Base-by-base conservation (phyloP, 495 filamentous ascomycete genomes). In the Lineolata rhizophorae region DNA sequence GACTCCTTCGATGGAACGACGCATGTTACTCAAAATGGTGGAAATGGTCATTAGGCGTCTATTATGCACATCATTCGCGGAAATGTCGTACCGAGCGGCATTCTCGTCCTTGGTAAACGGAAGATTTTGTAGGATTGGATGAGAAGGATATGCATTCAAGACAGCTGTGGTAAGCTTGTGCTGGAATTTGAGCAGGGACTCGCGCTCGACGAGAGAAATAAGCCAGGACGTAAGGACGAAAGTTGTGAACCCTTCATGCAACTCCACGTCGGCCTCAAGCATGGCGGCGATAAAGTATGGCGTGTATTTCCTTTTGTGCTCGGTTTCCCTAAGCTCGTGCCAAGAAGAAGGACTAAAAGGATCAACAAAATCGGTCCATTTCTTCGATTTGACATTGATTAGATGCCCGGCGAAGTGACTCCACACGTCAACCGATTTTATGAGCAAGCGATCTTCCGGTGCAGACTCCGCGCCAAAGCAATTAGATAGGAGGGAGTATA, bases 131-230 rank as follows among this genome's bases (percentile, higher is more conserved):
- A 77, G 49, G 12, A 79, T 37, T 0, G 60, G 58, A 37, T 72
- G 56, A 0, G 39, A 21, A 1, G 41, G 22, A 35, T 57, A 50
- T 10, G 43, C 44, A 34, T 72, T 72, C 24, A 76, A 35, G 14
- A 79, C 33, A 2, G 61, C 57, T 20, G 54, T 50, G 0, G 69
- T 72, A 3, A 76, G 53, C n/a, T 51, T 51, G 45, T 76, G 61
- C 43, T 80, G 74, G 37, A 64, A 76, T 36, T 75, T 73, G 24
- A 80, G 54, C 49, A 66, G 53, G 10, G 71, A 67, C 29, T 68
- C 60, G 17, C 73, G 55, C 37, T 79, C 75, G 3, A 71, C 66
- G 14, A 81, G 45, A n/a, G 57, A 64, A 17, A 57, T 52, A 26
- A 76, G 41, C 65, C 70, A 76, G 30, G 60, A 56, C n/a, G 47